Conservation (phyloP, 352 stramenopile species). For the Elongisporangium senticosum region DNA sequence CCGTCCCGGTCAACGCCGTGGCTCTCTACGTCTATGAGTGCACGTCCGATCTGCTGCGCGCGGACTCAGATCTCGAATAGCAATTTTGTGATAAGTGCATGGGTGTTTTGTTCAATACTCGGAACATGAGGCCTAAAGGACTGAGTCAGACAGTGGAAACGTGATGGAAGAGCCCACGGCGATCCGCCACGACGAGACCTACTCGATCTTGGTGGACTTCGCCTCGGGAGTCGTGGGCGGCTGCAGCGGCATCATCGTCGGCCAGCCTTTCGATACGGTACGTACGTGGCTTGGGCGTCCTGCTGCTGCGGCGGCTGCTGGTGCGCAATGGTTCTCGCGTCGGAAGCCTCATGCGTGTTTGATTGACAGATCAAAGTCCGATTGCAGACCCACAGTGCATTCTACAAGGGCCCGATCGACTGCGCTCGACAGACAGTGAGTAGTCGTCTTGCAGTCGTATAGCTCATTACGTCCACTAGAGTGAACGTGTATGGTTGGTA, state of each 20-base stretch:
- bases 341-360: conserved; percentile 4
- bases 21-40: conserved; percentile 87
- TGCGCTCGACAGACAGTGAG: conserved; percentile 38
- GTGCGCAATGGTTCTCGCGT: neutral
- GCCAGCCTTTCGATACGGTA: conserved; percentile 59
- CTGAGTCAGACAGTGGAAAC: conserved; percentile 3
- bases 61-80: neutral
- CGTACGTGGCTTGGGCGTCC: conserved; percentile 2
- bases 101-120: neutral
- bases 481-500: neutral
- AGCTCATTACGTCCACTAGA: no score
- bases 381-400: conserved; percentile 45
- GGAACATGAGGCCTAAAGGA: neutral
- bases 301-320: neutral
- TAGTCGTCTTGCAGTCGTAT: neutral
- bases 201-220: conserved; percentile 38
- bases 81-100: neutral
- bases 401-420: conserved; percentile 48
- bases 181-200: conserved; percentile 8
- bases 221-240: conserved; percentile 44
- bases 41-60: conserved; percentile 46
- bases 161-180: conserved; percentile 18
- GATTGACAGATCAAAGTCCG: conserved; percentile 51
- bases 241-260: conserved; percentile 44
- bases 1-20: conserved; percentile 81